Evolutionary conservation across 1,284 basidiomycete species (phyloP).

Genomic region (Melampsora americana): DNA sequence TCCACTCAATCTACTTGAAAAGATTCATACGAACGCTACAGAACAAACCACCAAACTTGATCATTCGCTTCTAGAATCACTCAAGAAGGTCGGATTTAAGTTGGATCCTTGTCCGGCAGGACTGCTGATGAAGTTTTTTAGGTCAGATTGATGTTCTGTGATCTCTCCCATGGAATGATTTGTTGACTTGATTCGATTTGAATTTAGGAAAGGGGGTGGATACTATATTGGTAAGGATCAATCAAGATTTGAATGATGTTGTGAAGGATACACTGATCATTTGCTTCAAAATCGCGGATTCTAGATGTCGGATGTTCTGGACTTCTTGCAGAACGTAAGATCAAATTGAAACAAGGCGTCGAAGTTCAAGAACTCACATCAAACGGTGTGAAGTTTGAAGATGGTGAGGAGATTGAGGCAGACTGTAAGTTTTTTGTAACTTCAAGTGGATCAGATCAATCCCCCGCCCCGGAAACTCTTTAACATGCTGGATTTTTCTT

Average conservation of each 20-base stretch:
- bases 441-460: slow-evolving; percentile 56
- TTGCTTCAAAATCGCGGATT: slow-evolving; percentile 47
- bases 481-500: too few relatives aligned
- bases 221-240: slow-evolving; percentile 59
- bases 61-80: slow-evolving; percentile 62
- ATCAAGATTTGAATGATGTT: background rate
- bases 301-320: slow-evolving; percentile 62
- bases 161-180: slow-evolving; percentile 15
- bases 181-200: background rate
- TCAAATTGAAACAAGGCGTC: slow-evolving; percentile 61
- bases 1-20: slow-evolving; percentile 53
- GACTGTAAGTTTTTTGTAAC: slow-evolving; percentile 58
- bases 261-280: background rate
- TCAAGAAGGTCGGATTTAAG: slow-evolving; percentile 64
- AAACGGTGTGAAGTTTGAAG: slow-evolving; percentile 42
- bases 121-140: slow-evolving; percentile 56
- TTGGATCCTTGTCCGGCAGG: slow-evolving; percentile 61
- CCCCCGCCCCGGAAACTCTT: background rate
- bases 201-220: slow-evolving; percentile 55
- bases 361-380: slow-evolving; percentile 43
- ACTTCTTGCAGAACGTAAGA: slow-evolving; percentile 64
- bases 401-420: slow-evolving; percentile 44
- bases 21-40: slow-evolving; percentile 42
- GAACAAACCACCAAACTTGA: slow-evolving; percentile 29
- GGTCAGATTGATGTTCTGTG: slow-evolving; percentile 1